Evolutionary conservation across 441 rosid genomes (phyloP).

Genomic region (Erodium trifolium): DNA sequence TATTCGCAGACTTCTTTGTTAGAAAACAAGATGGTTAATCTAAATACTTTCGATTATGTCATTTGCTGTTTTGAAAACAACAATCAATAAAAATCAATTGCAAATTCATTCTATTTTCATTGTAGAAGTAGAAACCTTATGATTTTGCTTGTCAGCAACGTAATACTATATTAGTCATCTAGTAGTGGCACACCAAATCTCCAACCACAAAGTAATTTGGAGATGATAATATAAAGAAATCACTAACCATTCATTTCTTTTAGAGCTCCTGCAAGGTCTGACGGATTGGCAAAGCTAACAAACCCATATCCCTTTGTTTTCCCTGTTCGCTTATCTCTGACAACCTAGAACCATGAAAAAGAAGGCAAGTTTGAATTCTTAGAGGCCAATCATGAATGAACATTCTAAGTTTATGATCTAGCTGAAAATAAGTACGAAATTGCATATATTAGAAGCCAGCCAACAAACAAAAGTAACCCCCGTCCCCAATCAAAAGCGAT

Average conservation of each 20-base stretch:
- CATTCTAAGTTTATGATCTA: not conserved
- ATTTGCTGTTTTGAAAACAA: too few relatives aligned
- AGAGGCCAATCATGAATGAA: not conserved
- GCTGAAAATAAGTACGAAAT: not conserved
- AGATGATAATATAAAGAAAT: not conserved
- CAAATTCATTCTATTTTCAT: too few relatives aligned
- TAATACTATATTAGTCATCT: too few relatives aligned
- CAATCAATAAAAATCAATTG: too few relatives aligned
- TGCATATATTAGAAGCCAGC: not conserved
- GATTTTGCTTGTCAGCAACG: too few relatives aligned
- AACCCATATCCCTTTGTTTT: constrained; percentile 96
- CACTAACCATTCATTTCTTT: constrained; percentile 88
- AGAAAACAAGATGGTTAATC: too few relatives aligned
- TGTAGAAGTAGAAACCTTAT: too few relatives aligned
- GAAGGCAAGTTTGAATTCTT: not conserved
- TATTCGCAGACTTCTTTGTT: too few relatives aligned
- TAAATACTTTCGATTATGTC: too few relatives aligned
- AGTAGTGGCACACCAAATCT: too few relatives aligned
- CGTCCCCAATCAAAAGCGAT: too few relatives aligned
- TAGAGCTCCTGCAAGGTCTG: constrained; percentile 79
- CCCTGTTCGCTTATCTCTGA: constrained; percentile 89
- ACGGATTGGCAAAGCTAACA: constrained; percentile 75
- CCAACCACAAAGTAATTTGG: not conserved
- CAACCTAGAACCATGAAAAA: constrained; percentile 42
- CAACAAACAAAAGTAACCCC: too few relatives aligned